Conservation (phyloP, 2,329 filamentous ascomycete species). For the Aspergillus ochraceus region DNA sequence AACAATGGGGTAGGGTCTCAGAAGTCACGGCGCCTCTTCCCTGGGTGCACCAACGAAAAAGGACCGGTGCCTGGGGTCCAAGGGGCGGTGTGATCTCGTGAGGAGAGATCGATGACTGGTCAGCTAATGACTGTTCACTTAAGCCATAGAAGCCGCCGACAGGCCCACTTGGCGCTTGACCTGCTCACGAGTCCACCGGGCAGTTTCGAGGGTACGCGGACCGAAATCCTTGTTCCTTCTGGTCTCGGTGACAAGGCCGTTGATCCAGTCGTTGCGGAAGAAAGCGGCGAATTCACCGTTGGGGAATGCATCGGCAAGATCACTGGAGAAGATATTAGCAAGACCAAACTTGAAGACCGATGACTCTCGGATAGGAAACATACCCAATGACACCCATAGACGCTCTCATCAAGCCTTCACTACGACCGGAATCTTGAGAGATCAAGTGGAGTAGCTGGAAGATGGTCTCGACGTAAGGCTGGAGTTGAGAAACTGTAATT, state of each 20-base stretch:
- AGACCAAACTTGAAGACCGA: neutral
- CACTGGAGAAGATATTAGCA: conserved; percentile 55
- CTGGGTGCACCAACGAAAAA: conserved; percentile 11
- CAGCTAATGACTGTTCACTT: conserved; percentile 16
- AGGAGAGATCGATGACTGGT: conserved; percentile 10
- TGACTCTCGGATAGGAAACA: conserved; percentile 35
- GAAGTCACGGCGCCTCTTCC: conserved; percentile 20
- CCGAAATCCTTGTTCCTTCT: conserved; percentile 85
- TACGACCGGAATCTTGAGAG: conserved; percentile 79
- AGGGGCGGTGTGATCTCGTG: conserved; percentile 12
- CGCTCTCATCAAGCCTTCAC: conserved; percentile 87
- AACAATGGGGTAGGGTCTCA: conserved; percentile 7
- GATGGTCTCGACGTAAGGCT: conserved; percentile 78
- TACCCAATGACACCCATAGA: conserved; percentile 97
- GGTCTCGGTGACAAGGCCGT: conserved; percentile 85
- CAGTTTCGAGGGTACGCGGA: conserved; percentile 84
- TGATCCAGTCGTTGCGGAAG: conserved; percentile 92
- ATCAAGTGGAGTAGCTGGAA: conserved; percentile 84
- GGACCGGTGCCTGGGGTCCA: conserved; percentile 11
- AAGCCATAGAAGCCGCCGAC: conserved; percentile 40
- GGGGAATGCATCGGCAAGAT: conserved; percentile 91
- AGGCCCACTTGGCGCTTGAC: conserved; percentile 77
- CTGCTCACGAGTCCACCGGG: conserved; percentile 95
- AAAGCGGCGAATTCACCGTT: conserved; percentile 79
- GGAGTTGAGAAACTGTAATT: conserved; percentile 63